Evolutionary conservation across 495 filamentous ascomycete species (phyloP), one percentile per base, ranked within the genome.

Genomic region (Neurospora cerealis): DNA sequence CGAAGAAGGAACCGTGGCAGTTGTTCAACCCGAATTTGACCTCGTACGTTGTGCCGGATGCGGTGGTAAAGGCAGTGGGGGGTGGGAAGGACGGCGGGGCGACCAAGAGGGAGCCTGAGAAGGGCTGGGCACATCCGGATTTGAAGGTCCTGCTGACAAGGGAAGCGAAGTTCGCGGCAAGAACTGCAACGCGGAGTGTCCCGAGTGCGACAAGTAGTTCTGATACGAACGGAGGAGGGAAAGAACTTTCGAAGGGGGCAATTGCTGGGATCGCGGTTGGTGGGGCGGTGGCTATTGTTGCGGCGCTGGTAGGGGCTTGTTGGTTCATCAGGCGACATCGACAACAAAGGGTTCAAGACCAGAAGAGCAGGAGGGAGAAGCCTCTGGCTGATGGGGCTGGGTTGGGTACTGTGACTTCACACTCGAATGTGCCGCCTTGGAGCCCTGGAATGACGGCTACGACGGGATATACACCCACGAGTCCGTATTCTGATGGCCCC

Each of bases 41-140:
- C 24, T 84, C 83, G 17, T 93, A 93, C 75, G 73, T 80, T 13
- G 91, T 93, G 4, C 91, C 92, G 8, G 80, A 79, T 1, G 76
- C 81, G 48, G 87, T 94, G 4, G 83, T 90, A 71, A 83, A 83
- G 17, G 83, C 88, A 28, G 85, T 94, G 37, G 92, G 92, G 15
- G 92, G 92, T 13, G 82, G 84, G 4, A 83, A 81, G 2, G 78
- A 75, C 10, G 92, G 92, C 42, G 90, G 89, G 9, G 92, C 92
- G 5, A 92, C 90, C 19, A 85, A 90, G 69, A 92, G 87, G 0
- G 86, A 86, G 1, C 92, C 92, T 5, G 86, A 86, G 24, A 36
- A 41, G 10, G 81, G 80, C 21, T 80, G 79, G 66, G 40, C 42
- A 73, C 75, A 80, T 73, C 76, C 74, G 10, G 81, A 83, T 69